A percentile compares a stretch with the other conserved stretches of the same genome.
Conservation (phyloP, 2,329 filamentous ascomycete genomes). For the Xylariaceae sp. region DNA sequence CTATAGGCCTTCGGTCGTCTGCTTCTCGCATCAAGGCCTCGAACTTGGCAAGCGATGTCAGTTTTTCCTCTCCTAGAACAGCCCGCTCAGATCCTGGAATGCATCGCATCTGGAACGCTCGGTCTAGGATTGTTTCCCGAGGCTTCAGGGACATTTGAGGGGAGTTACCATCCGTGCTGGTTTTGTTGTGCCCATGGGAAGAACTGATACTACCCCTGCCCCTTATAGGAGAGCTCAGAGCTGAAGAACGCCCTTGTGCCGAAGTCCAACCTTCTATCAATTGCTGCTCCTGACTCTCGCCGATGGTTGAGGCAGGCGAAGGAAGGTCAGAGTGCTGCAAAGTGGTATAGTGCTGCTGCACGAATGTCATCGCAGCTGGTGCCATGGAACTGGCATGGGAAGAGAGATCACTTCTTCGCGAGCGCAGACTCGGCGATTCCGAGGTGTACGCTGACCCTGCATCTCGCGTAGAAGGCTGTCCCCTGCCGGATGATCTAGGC, state of each 20-base stretch:
- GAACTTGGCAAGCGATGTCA: conserved; percentile 63
- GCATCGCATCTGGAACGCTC: conserved; percentile 61
- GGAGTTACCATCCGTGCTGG: conserved; percentile 40
- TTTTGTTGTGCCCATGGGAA: conserved; percentile 36
- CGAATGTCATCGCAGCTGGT: conserved; percentile 38
- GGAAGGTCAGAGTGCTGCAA: conserved; percentile 55
- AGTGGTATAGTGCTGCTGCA: conserved; percentile 49
- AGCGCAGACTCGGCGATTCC: conserved; percentile 59
- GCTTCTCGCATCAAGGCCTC: conserved; percentile 63
- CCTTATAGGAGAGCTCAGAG: conserved; percentile 55
- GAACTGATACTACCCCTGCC: conserved; percentile 56
- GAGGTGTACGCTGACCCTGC: conserved; percentile 53
- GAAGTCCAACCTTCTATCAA: conserved; percentile 61
- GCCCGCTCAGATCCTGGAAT: conserved; percentile 60
- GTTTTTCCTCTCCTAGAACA: conserved; percentile 56
- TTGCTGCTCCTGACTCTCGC: conserved; percentile 50
- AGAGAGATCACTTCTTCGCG: conserved; percentile 61
- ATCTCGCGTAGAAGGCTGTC: conserved; percentile 47
- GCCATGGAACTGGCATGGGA: conserved; percentile 52
- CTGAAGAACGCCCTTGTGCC: conserved; percentile 57
- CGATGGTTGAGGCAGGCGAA: conserved; percentile 51
- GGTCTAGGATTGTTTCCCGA: conserved; percentile 65
- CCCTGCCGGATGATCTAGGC: conserved; percentile 49
- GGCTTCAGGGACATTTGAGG: conserved; percentile 47
- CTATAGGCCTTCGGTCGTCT: conserved; percentile 45